Percentiles rank a stretch among this genome's conserved stretches.
These are phyloP conservation scores for Nemania diffusa DNA, from an alignment of 2,329 filamentous ascomycete genomes.

Conservation along the genomic window DNA sequence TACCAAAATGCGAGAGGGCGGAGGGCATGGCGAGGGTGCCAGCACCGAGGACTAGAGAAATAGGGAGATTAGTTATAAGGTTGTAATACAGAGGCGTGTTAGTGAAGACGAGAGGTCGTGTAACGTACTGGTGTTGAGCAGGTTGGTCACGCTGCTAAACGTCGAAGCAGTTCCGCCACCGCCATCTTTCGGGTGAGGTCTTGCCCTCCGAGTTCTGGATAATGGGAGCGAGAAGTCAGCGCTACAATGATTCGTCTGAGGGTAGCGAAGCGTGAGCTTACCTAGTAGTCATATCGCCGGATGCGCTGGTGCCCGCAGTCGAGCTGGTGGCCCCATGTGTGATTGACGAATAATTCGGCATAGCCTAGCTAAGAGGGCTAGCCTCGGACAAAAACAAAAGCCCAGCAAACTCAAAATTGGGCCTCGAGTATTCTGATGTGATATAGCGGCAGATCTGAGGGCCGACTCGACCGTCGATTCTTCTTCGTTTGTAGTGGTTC, in stretches of 20 bases:
- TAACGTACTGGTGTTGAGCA: slow-evolving; percentile 89
- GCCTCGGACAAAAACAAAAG: slow-evolving; percentile 11
- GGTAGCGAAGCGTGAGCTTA: slow-evolving; percentile 41
- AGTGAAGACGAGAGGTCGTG: neutral
- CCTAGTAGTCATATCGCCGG: slow-evolving; percentile 63
- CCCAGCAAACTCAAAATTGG: slow-evolving; percentile 17
- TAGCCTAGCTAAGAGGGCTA: slow-evolving; percentile 51
- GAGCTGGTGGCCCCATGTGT: slow-evolving; percentile 58
- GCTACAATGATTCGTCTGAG: neutral
- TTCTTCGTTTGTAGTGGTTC: neutral
- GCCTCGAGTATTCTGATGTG: neutral
- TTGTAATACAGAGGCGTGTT: neutral
- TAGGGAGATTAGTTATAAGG: slow-evolving; percentile 34
- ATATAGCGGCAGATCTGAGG: neutral
- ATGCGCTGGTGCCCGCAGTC: slow-evolving; percentile 47
- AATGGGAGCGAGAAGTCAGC: slow-evolving; percentile 12
- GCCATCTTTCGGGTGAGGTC: slow-evolving; percentile 73
- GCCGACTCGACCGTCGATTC: neutral
- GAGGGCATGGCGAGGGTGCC: slow-evolving; percentile 96
- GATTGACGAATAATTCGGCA: slow-evolving; percentile 67
- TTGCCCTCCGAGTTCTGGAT: slow-evolving; percentile 62
- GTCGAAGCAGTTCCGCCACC: slow-evolving; percentile 84
- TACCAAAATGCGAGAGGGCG: slow-evolving; percentile 94
- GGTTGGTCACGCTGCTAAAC: slow-evolving; percentile 91
- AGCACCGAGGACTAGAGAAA: slow-evolving; percentile 81